Evolutionary conservation across 495 filamentous ascomycete genomes (phyloP).

Genomic region (Tuber umbilicatum): DNA sequence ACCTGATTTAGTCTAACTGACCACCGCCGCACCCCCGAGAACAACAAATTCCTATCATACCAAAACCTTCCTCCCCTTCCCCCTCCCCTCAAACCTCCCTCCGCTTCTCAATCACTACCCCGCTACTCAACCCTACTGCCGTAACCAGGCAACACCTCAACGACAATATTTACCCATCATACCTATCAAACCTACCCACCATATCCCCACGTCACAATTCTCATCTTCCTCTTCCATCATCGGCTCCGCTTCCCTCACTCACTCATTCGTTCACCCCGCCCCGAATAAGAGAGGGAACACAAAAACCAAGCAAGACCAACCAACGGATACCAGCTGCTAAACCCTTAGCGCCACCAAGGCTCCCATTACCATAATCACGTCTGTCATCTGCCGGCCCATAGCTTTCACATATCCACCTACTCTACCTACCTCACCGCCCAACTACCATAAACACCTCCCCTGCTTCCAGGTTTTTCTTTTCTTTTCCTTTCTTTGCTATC

Average conservation of each 20-base stretch:
- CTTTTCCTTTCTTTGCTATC: constrained; percentile 2
- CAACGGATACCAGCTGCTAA: not conserved
- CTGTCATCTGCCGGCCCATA: not conserved
- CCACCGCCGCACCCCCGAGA: not conserved
- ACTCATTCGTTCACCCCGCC: not conserved
- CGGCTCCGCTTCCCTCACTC: not conserved
- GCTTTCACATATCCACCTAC: not conserved
- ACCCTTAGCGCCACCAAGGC: not conserved
- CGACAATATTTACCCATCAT: not conserved
- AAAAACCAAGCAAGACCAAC: not conserved
- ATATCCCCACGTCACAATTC: not conserved
- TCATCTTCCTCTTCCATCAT: not conserved
- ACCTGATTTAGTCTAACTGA: not conserved
- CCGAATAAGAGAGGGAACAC: not conserved
- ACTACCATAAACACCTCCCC: constrained; percentile 10
- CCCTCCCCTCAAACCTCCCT: not conserved
- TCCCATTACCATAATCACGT: not conserved
- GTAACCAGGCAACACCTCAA: not conserved
- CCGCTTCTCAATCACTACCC: not conserved
- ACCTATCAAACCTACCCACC: not conserved
- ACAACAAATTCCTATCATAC: not conserved
- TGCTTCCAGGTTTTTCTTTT: not conserved
- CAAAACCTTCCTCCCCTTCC: not conserved
- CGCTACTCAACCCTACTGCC: not conserved
- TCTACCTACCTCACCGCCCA: not conserved